Base-by-base conservation (phyloP, 164 flowering plant genomes). In the Annona cherimola region DNA sequence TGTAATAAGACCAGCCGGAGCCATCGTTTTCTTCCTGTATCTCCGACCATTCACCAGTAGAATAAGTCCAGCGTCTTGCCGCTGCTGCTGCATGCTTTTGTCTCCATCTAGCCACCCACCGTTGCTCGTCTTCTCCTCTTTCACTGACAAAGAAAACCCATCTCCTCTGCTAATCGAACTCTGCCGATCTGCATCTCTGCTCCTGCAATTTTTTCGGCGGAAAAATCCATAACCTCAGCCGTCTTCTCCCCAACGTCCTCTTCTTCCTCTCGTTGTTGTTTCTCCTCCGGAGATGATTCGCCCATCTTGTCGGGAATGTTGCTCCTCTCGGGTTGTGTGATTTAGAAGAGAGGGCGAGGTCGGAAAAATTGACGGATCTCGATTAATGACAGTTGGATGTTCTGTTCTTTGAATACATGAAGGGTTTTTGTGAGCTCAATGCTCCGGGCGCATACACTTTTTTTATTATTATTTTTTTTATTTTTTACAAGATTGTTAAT, bases 331-430 rank as follows among this genome's bases (percentile, higher is more conserved):
- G 75, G 40, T 14, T 71, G 40, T 73, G 54, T 59, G 63, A 73
- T 14, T 41, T 65, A 18, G 83, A 71, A 45, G 68, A 45, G 66
- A 79, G 55, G 5, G 66, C 60, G 61, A 77, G 79, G 81, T 83
- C 87, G 75, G 87, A 79, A 41, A 81, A 81, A 61, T 85, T 84
- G 6, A 80, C 73, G 76, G 86, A 86, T 79, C 77, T 84, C 76
- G 89, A 79, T 63, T 75, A 75, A 5, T 42, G 73, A 69, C 68
- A 71, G 40, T 26, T 66, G 26, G 41, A 71, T 19, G 39, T 45
- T 75, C 67, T 82, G 69, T 85, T 78, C 81, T 82, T 88, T 5
- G 87, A 77, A 70, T 88, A 86, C 66, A n/a, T n/a, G n/a, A n/a
- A n/a, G n/a, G n/a, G n/a, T n/a, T n/a, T n/a, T n/a, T n/a, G n/a